Base-by-base conservation (phyloP, 257 asterid species). In the Scutellaria barbata region DNA sequence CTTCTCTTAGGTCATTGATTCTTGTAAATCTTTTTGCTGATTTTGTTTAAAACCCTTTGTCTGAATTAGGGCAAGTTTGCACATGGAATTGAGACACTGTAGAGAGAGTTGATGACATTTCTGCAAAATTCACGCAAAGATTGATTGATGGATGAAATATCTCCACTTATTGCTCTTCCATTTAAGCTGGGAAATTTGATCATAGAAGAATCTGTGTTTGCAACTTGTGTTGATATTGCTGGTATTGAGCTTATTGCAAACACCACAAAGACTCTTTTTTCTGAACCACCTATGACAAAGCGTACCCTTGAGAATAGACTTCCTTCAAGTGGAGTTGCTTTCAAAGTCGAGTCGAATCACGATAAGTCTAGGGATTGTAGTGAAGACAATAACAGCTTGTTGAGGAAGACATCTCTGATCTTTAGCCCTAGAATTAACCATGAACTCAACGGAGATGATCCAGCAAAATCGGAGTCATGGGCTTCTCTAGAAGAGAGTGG, bases 201-300 rank as follows among this genome's bases (percentile, higher is more conserved):
- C 22, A 54, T 40, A 18, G 95, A 88, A 61, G 89, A 86, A 63
- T 77, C 86, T 0, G 71, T 81, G 17, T 76, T 79, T 9, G 61
- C 88, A n/a, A 75, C 76, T 43, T 30, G 86, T 50, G 74, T 84
- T 46, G 87, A 86, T 63, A 54, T 84, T 59, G 22, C 77, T 59
- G 88, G 88, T 48, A 72, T 82, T 66, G 89, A 88, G 77, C 78
- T 85, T 50, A 73, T 79, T 48, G 58, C 83, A 58, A 77, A 69
- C 83, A 63, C 84, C 10, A 30, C 35, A 1, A 57, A 43, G 60
- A 71, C n/a, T 25, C 70, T 68, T 53, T 75, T 79, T 51, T 54
- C 74, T 14, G 74, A 70, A 51, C 54, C 80, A 37, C 71, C 78
- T 54, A 67, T 82, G 83, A 77, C 90, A 69, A 84, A 86, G 80